Evolutionary conservation across 208 protist species (phyloP).

Genomic region (Wallacemonas sp.): DNA sequence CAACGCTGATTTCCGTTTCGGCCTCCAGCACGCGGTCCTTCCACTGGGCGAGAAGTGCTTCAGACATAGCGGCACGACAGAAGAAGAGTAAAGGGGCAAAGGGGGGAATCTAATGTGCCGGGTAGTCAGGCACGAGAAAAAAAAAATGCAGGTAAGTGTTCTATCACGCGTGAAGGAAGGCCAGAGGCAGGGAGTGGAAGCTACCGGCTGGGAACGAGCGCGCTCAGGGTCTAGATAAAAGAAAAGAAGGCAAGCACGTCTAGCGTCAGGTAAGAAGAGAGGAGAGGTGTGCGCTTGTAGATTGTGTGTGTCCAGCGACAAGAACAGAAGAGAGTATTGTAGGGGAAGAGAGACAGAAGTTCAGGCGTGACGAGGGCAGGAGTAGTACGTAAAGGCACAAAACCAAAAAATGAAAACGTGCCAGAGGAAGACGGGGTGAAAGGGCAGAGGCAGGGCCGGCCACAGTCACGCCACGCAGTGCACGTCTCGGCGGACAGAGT

Average conservation of each 20-base stretch:
- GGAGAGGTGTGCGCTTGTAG: too few species aligned
- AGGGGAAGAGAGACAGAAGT: not conserved
- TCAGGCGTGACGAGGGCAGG: too few species aligned
- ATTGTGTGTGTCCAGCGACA: too few species aligned
- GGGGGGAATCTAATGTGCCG: not conserved
- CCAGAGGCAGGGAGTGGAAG: too few species aligned
- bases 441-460: too few species aligned
- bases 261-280: not conserved
- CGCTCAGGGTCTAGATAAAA: too few species aligned
- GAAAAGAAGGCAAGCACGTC: not conserved
- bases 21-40: constrained; percentile 69
- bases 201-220: too few species aligned
- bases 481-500: too few species aligned
- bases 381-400: too few species aligned
- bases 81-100: not conserved
- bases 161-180: too few species aligned
- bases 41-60: constrained; percentile 54
- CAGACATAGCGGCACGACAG: constrained; percentile 4
- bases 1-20: constrained; percentile 53
- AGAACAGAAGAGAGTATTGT: constrained; percentile 12
- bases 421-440: not conserved
- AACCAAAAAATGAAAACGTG: not conserved
- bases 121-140: not conserved
- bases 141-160: not conserved
- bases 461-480: too few species aligned